phyloP scores from a whole-genome alignment of 305 asterid species.

The Nicotiana rustica region DNA sequence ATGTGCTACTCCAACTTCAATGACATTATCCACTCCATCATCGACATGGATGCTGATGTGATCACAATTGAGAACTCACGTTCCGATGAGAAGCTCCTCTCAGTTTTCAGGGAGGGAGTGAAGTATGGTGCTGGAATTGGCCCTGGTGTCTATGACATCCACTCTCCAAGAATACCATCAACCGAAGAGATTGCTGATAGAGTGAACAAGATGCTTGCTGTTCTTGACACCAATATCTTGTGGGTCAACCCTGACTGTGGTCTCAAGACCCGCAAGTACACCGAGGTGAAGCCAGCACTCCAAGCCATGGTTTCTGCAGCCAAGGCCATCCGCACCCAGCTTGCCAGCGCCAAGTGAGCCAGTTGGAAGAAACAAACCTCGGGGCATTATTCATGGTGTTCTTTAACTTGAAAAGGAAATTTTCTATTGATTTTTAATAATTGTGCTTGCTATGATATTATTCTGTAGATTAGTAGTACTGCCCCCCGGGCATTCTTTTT shows the following conservation, averaged over 20 bases:
- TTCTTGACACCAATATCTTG: conserved; percentile 59
- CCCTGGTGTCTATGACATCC: conserved; percentile 60
- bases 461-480: conserved; percentile 31
- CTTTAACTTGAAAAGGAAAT: background rate
- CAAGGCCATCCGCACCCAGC: conserved; percentile 57
- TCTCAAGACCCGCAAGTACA: conserved; percentile 57
- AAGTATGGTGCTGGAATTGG: conserved; percentile 60
- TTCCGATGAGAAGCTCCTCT: conserved; percentile 59
- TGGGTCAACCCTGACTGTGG: conserved; percentile 66
- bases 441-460: conserved; percentile 16
- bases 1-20: conserved; percentile 68
- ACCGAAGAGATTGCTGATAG: conserved; percentile 56
- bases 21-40: conserved; percentile 57
- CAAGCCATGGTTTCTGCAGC: conserved; percentile 57
- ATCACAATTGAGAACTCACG: conserved; percentile 64
- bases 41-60: conserved; percentile 62
- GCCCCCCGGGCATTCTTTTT: conserved; percentile 9
- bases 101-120: conserved; percentile 63
- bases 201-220: conserved; percentile 61
- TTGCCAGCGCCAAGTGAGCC: conserved; percentile 56
- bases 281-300: conserved; percentile 59
- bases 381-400: background rate
- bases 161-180: conserved; percentile 61
- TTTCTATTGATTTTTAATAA: conserved; percentile 28
- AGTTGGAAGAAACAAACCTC: background rate